Percentiles rank a stretch among this genome's conserved stretches.
These are phyloP conservation scores for Solanum etuberosum DNA, from an alignment of 257 asterid species.

Conservation along the genomic window DNA sequence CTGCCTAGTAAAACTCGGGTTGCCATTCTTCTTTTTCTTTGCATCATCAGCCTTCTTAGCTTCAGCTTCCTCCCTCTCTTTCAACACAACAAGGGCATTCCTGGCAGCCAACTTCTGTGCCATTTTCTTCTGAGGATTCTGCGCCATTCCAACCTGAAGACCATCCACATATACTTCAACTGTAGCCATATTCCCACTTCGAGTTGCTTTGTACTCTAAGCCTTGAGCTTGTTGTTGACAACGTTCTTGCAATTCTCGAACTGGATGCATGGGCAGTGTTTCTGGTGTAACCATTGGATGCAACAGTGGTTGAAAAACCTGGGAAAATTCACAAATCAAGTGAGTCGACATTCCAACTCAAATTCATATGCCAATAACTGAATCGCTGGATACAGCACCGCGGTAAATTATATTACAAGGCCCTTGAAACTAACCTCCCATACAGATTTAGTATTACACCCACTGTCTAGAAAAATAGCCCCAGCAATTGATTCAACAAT, in stretches of 20 bases:
- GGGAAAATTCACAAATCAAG: background rate
- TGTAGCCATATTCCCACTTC: conserved; percentile 78
- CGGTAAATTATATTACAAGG: background rate
- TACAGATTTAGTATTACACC: conserved; percentile 67
- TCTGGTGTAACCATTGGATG: conserved; percentile 97
- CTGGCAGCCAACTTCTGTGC: conserved; percentile 98
- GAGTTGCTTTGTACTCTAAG: conserved; percentile 77
- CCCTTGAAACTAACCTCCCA: conserved; percentile 60
- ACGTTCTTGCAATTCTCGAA: conserved; percentile 91
- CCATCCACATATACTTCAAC: conserved; percentile 92
- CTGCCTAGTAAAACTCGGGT: conserved; percentile 86
- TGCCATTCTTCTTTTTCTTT: conserved; percentile 57
- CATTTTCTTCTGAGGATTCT: conserved; percentile 94
- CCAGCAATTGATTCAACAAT: conserved; percentile 98
- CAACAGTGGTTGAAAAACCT: conserved; percentile 93
- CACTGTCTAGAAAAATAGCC: conserved; percentile 88
- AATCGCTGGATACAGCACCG: background rate
- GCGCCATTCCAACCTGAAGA: conserved; percentile 74
- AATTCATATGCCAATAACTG: background rate
- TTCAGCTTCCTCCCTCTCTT: conserved; percentile 66
- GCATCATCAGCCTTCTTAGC: conserved; percentile 39
- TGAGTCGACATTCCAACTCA: background rate
- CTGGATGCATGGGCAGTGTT: conserved; percentile 99
- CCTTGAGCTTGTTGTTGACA: conserved; percentile 99
- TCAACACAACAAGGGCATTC: conserved; percentile 79